Conservation (phyloP, 345 rosid species). For the Camelina sativa region DNA sequence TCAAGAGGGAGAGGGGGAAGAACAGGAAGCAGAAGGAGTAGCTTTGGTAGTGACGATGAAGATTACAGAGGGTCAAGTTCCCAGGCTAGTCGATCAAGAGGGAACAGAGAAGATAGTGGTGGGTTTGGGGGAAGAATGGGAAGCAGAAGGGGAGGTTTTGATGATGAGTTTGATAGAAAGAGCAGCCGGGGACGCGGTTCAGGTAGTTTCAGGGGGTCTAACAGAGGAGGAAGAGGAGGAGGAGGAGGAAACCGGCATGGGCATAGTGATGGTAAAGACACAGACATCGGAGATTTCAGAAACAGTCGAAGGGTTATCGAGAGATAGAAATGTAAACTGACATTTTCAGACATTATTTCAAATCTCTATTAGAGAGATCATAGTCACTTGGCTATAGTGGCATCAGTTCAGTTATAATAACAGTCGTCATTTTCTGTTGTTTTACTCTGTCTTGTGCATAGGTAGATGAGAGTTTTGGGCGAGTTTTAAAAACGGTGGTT, state of each 20-base stretch:
- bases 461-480: neutral
- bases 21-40: constrained; percentile 51
- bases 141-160: constrained; percentile 43
- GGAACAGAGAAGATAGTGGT: constrained; percentile 38
- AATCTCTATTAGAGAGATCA: neutral
- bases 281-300: constrained; percentile 41
- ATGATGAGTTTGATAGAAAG: constrained; percentile 45
- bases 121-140: constrained; percentile 47
- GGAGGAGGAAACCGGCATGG: constrained; percentile 31
- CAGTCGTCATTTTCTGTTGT: neutral
- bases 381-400: neutral
- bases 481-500: too few species aligned
- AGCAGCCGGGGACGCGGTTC: constrained; percentile 42
- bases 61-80: constrained; percentile 39
- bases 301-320: constrained; percentile 47
- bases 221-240: constrained; percentile 42
- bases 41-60: constrained; percentile 35
- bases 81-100: constrained; percentile 37
- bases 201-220: constrained; percentile 40
- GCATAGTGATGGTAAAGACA: constrained; percentile 37
- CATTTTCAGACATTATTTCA: neutral
- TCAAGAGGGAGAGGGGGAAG: constrained; percentile 43
- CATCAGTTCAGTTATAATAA: neutral
- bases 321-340: constrained; percentile 37
- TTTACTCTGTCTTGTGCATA: too few species aligned